Base-by-base conservation (phyloP, 208 protist species). In the Acanthamoeba lenticulata region DNA sequence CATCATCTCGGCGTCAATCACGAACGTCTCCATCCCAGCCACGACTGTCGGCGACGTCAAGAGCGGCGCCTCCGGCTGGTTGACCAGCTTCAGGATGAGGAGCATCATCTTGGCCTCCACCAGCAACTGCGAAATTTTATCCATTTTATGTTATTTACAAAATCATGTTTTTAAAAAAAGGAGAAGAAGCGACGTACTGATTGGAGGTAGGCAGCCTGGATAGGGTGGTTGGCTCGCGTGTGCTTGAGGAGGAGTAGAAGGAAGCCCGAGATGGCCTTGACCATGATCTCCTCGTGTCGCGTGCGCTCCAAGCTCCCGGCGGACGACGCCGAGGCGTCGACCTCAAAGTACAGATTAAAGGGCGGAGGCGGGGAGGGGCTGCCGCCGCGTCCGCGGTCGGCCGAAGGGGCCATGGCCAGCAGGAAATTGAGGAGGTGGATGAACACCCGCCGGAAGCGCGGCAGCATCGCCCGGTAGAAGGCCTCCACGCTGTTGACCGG, bases 341-440 rank as follows among this genome's bases (percentile, higher is more conserved):
- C 52, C 27, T 93, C 89, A 42, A 17, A 27, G n/a, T 81, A 93
- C 29, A 93, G 60, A 27, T 93, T 81, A 42, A 83, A 81, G 15
- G 86, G 86, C 13, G 89, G 65, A 44, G 89, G 1, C 2, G 89
- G 9, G n/a, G n/a, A n/a, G n/a, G n/a, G n/a, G n/a, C n/a, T n/a
- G n/a, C n/a, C n/a, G n/a, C n/a, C n/a, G n/a, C n/a, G n/a, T 24
- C 21, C 52, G 32, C 85, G 45, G 62, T 93, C 81, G 38, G 52
- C 89, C 4, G 67, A 74, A 38, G 89, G 89, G 6, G 89, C 89
- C 27, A 93, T 3, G 24, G 89, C 40, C 62, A 93, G 29, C 62
- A 93, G 47, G 45, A 93, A 93, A 62, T 93, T 93, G 19, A 93
- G 67, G 4, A 93, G n/a, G 24, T 93, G 89, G 24, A 93, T 93